These are phyloP conservation scores for Diplocarpon rosae DNA, from an alignment of 2,329 filamentous ascomycete genomes.

Conservation along the genomic window DNA sequence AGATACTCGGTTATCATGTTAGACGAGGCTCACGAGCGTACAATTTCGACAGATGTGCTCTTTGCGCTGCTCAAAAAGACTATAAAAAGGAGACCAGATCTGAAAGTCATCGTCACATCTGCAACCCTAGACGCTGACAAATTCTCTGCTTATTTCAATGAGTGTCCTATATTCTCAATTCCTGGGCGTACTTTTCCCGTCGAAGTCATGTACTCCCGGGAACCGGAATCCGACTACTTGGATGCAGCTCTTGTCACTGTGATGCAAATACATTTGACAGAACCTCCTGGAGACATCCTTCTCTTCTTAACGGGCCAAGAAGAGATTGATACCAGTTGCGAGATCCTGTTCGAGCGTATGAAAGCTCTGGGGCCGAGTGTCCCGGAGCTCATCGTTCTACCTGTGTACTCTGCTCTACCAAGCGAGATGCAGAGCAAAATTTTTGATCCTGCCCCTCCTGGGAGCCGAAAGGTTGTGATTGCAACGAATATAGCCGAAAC, in stretches of 20 bases:
- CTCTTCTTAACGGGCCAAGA: slow-evolving; percentile 95
- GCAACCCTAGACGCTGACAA: slow-evolving; percentile 96
- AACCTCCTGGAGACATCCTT: slow-evolving; percentile 88
- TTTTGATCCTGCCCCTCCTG: slow-evolving; percentile 83
- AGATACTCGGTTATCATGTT: slow-evolving; percentile 96
- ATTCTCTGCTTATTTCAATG: slow-evolving; percentile 92
- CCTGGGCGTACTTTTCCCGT: slow-evolving; percentile 92
- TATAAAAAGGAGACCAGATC: slow-evolving; percentile 68
- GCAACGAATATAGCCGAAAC: slow-evolving; percentile 98
- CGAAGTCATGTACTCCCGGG: slow-evolving; percentile 87
- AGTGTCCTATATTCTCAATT: slow-evolving; percentile 93
- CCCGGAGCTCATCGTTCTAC: slow-evolving; percentile 83
- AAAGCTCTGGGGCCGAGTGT: slow-evolving; percentile 85
- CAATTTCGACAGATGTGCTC: slow-evolving; percentile 88
- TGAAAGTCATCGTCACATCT: slow-evolving; percentile 93
- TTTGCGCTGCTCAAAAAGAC: slow-evolving; percentile 94
- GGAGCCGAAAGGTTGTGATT: slow-evolving; percentile 86
- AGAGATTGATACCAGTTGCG: slow-evolving; percentile 91
- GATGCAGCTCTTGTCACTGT: slow-evolving; percentile 91
- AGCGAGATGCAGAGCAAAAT: slow-evolving; percentile 90
- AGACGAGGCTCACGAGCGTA: slow-evolving; percentile 95
- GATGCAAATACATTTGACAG: slow-evolving; percentile 95
- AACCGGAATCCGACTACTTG: slow-evolving; percentile 92
- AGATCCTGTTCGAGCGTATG: slow-evolving; percentile 91
- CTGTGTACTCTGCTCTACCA: slow-evolving; percentile 90